A percentile compares a stretch with the other conserved stretches of the same genome.
These are phyloP conservation scores for Hamamelis virginiana DNA, from an alignment of 164 flowering plant species.

Conservation along the genomic window DNA sequence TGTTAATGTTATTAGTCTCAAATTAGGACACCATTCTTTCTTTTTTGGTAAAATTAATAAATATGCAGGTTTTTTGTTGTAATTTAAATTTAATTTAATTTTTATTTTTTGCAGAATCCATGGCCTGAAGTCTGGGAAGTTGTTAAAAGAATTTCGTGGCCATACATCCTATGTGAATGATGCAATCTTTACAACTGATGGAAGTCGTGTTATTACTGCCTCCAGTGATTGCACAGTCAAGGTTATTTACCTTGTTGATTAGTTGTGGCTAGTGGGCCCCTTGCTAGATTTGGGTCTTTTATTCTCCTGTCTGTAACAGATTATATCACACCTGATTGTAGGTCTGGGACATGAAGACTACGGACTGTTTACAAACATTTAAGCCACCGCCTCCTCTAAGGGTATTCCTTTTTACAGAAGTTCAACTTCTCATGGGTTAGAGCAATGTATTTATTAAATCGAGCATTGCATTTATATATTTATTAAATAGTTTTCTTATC, in stretches of 20 bases:
- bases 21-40: background rate
- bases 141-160: conserved; percentile 96
- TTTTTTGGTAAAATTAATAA: background rate
- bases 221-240: conserved; percentile 99
- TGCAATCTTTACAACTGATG: conserved; percentile 93
- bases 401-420: conserved; percentile 39
- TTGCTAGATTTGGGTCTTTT: background rate
- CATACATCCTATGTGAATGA: conserved; percentile 91
- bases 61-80: background rate
- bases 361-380: conserved; percentile 94
- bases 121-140: conserved; percentile 93
- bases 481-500: background rate
- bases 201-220: conserved; percentile 91
- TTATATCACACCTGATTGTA: conserved; percentile 24
- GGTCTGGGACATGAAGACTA: conserved; percentile 95
- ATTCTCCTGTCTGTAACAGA: background rate
- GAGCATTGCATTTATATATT: background rate
- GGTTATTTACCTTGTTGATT: conserved; percentile 36
- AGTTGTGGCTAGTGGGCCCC: background rate
- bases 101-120: conserved; percentile 64
- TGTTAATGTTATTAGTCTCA: background rate
- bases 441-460: background rate
- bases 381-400: conserved; percentile 96
- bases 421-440: conserved; percentile 5
- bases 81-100: no score